Conservation (phyloP, 495 filamentous ascomycete genomes). For the Talaromyces thailandensis region DNA sequence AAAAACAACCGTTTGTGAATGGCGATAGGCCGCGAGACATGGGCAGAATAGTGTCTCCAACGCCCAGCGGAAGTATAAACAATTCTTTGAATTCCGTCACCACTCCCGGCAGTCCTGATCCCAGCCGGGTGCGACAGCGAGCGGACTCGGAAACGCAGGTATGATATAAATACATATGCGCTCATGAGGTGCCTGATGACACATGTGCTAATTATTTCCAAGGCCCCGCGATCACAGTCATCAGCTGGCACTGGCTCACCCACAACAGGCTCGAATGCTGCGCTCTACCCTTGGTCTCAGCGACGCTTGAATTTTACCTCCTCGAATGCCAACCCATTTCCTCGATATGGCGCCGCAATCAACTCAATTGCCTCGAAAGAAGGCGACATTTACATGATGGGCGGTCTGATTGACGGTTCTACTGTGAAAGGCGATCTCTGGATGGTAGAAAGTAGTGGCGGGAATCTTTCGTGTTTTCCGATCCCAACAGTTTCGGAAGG, state of each 20-base stretch:
- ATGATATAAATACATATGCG: constrained; percentile 12
- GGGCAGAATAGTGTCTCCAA: constrained; percentile 39
- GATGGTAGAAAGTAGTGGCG: constrained; percentile 84
- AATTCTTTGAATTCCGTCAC: constrained; percentile 52
- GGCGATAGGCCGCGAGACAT: constrained; percentile 33
- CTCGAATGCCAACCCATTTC: constrained; percentile 80
- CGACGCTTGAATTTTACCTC: constrained; percentile 77
- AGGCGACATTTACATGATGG: constrained; percentile 97
- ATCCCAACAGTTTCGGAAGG: constrained; percentile 87
- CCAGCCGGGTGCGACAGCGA: constrained; percentile 38
- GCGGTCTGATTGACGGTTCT: constrained; percentile 84
- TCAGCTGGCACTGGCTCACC: constrained; percentile 26
- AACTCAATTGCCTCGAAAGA: constrained; percentile 91
- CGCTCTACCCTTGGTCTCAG: constrained; percentile 95
- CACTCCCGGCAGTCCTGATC: constrained; percentile 42
- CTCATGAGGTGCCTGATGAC: not conserved
- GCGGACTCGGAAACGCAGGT: constrained; percentile 44
- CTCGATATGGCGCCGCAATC: constrained; percentile 93
- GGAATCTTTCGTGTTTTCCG: constrained; percentile 83
- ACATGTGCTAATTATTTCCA: not conserved
- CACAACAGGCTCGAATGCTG: constrained; percentile 35
- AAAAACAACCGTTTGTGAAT: constrained; percentile 22
- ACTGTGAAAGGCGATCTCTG: constrained; percentile 96
- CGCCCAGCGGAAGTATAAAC: constrained; percentile 56
- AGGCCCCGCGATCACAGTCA: constrained; percentile 27